A percentile compares a stretch with the other conserved stretches of the same genome.
Conservation (phyloP, 139 green algal genomes). For the Pycnococcus provasolii region DNA sequence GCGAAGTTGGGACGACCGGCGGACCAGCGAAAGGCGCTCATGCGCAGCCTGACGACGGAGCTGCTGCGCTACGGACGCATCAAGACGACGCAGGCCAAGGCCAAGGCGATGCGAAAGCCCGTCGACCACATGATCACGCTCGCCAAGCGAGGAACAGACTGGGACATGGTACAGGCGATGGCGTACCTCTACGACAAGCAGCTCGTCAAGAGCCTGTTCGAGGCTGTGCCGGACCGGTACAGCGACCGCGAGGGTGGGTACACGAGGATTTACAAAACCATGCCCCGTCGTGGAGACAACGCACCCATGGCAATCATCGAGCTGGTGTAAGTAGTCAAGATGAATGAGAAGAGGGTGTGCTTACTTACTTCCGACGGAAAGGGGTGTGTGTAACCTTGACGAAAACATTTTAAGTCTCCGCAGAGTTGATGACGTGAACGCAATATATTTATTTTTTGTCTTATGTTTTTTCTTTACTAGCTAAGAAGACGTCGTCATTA, state of each 20-base stretch:
- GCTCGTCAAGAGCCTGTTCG: conserved; percentile 81
- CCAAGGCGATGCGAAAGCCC: conserved; percentile 85
- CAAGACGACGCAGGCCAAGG: conserved; percentile 80
- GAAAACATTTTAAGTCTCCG: too few species aligned
- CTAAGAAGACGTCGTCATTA: not conserved
- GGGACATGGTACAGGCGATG: conserved; percentile 58
- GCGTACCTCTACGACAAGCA: conserved; percentile 85
- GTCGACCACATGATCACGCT: conserved; percentile 98
- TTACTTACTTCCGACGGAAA: too few species aligned
- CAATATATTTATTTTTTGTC: too few species aligned
- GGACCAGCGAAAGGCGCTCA: conserved; percentile 93
- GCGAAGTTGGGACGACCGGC: conserved; percentile 72
- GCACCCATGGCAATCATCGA: conserved; percentile 91
- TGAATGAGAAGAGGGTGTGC: too few species aligned
- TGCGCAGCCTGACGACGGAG: conserved; percentile 82
- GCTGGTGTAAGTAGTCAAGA: conserved; percentile 60
- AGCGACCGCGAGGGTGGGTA: conserved; percentile 79
- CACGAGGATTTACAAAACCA: conserved; percentile 58
- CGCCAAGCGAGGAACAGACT: conserved; percentile 75
- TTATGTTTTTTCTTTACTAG: too few species aligned
- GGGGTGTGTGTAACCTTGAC: too few species aligned
- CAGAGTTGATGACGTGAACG: too few species aligned
- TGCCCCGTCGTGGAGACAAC: conserved; percentile 64
- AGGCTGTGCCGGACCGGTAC: conserved; percentile 67
- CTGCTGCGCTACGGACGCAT: conserved; percentile 85